A percentile compares a stretch with the other conserved stretches of the same genome.
phyloP scores from a whole-genome alignment of 164 flowering plant genomes.

The Tetracentron sinense region DNA sequence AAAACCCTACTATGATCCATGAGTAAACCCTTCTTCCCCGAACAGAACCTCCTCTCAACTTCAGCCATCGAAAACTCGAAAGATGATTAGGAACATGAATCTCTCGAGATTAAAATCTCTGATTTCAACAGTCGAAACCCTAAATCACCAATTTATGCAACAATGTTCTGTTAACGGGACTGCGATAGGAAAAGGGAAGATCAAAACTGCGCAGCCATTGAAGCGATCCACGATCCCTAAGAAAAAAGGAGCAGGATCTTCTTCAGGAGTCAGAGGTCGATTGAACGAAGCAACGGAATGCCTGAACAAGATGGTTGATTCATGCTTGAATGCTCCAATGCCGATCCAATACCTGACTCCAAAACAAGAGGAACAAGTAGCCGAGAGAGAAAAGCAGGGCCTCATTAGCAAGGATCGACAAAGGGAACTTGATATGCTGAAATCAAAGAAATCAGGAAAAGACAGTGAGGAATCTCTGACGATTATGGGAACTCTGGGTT shows the following conservation, averaged over 20 bases:
- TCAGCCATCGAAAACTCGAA: no score
- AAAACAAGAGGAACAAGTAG: conserved; percentile 57
- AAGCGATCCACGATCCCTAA: conserved; percentile 50
- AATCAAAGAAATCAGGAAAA: conserved; percentile 28
- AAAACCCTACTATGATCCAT: no score
- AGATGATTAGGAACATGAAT: conserved; percentile 11
- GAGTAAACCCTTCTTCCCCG: no score
- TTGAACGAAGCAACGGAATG: conserved; percentile 14
- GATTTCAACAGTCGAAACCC: conserved; percentile 22
- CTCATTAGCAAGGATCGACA: conserved; percentile 60
- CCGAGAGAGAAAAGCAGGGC: conserved; percentile 76
- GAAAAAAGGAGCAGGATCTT: no score
- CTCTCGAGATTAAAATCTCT: conserved; percentile 20
- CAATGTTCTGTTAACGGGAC: conserved; percentile 74
- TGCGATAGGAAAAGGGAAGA: conserved; percentile 62
- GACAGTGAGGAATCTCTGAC: conserved; percentile 21
- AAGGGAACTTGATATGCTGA: conserved; percentile 55
- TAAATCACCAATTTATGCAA: no score
- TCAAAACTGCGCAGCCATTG: no score
- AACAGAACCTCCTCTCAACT: no score
- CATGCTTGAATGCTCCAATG: no score
- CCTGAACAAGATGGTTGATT: no score
- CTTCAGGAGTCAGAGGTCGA: conserved; percentile 21
- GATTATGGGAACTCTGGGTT: conserved; percentile 72
- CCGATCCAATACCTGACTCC: conserved; percentile 62